A percentile compares a stretch with the other conserved stretches of the same genome.
These are phyloP conservation scores for Leptographium procerum DNA, from an alignment of 2,329 filamentous ascomycete species.

Conservation along the genomic window DNA sequence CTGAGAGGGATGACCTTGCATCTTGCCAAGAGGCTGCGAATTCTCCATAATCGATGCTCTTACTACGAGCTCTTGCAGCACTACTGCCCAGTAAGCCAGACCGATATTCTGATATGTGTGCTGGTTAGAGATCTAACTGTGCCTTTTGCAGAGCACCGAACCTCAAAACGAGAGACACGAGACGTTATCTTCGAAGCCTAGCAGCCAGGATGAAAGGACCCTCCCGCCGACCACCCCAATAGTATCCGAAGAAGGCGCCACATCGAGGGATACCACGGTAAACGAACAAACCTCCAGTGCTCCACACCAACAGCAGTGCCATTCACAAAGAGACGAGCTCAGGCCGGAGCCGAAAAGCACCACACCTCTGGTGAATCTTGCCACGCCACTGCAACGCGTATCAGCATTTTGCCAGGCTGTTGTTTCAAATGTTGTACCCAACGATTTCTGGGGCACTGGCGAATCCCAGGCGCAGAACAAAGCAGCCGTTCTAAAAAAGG, in stretches of 20 bases:
- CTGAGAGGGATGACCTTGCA: constrained; percentile 50
- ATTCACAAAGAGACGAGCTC: not conserved
- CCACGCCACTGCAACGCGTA: constrained; percentile 56
- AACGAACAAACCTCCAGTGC: not conserved
- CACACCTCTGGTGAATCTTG: constrained; percentile 49
- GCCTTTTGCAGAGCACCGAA: not conserved
- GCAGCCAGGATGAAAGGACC: not conserved
- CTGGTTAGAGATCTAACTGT: not conserved
- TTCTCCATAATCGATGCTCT: constrained; percentile 61
- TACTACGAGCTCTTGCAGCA: constrained; percentile 69
- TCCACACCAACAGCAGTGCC: not conserved
- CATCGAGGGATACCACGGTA: not conserved
- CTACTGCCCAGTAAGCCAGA: constrained; percentile 60
- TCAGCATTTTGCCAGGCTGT: constrained; percentile 80
- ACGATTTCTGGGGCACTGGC: constrained; percentile 59
- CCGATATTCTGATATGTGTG: not conserved
- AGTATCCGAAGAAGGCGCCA: not conserved
- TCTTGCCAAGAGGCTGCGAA: constrained; percentile 58
- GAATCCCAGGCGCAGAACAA: constrained; percentile 48
- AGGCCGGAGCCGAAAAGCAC: no score
- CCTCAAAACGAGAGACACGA: not conserved
- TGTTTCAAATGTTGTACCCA: constrained; percentile 60
- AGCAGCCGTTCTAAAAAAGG: constrained; percentile 45
- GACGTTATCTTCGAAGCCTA: not conserved
- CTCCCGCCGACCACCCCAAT: not conserved